A percentile compares a stretch with the other conserved stretches of the same genome.
phyloP scores from a whole-genome alignment of 306 rosid genomes.

The Rubus idaeus region DNA sequence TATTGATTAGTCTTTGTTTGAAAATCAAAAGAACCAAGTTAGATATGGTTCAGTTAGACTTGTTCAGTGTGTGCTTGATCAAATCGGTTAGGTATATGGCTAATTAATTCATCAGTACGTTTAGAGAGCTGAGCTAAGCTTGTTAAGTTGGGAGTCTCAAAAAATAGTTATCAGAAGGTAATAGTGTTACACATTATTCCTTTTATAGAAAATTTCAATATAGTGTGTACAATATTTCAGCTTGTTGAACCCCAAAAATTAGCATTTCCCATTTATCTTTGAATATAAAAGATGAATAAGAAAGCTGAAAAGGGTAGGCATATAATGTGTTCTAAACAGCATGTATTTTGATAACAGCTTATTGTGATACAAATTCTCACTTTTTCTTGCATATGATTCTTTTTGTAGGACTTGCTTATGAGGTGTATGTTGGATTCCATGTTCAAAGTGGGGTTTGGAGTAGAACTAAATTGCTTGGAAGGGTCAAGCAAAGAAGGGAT shows the following conservation, averaged over 20 bases:
- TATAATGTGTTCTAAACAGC: neutral
- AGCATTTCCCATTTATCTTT: too few species aligned
- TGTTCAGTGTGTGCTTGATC: neutral
- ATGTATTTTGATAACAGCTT: neutral
- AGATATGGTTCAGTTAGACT: neutral
- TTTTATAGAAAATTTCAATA: too few species aligned
- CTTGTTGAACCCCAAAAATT: too few species aligned
- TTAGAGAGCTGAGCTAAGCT: neutral
- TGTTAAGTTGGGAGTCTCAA: too few species aligned
- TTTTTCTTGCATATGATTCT: neutral
- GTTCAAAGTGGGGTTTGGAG: slow-evolving; percentile 86
- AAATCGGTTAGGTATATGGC: neutral
- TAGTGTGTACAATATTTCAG: too few species aligned
- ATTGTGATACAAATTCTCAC: neutral
- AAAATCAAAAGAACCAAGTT: neutral
- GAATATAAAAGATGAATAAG: too few species aligned
- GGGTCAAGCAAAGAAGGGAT: slow-evolving; percentile 56
- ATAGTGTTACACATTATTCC: too few species aligned
- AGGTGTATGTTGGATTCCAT: slow-evolving; percentile 72
- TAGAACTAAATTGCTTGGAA: slow-evolving; percentile 67
- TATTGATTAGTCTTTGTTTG: neutral
- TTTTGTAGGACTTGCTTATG: slow-evolving; percentile 64
- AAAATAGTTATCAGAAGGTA: too few species aligned
- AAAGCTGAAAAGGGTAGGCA: neutral
- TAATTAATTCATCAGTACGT: neutral